Evolutionary conservation across 495 filamentous ascomycete genomes (phyloP).

Genomic region (Penicillium soppii): DNA sequence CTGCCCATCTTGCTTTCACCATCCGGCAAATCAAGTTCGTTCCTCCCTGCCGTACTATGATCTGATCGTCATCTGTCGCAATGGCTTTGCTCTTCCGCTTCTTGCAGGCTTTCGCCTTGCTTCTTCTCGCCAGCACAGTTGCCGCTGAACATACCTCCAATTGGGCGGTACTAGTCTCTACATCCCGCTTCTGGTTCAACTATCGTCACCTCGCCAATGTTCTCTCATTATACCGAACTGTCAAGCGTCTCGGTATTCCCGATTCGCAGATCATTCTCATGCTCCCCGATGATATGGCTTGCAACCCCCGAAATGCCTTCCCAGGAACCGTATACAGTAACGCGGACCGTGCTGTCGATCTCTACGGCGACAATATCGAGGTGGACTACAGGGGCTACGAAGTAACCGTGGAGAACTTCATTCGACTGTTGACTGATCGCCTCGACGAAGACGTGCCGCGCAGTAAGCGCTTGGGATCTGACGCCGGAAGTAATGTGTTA

Average conservation of each 20-base stretch:
- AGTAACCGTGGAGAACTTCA: slow-evolving; percentile 98
- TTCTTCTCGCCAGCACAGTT: slow-evolving; percentile 43
- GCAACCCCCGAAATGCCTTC: slow-evolving; percentile 97
- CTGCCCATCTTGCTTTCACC: not conserved
- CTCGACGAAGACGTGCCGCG: slow-evolving; percentile 90
- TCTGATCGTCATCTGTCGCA: slow-evolving; percentile 10
- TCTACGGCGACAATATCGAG: slow-evolving; percentile 98
- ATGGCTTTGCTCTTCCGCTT: slow-evolving; percentile 32
- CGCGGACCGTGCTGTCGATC: slow-evolving; percentile 88
- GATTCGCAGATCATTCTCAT: slow-evolving; percentile 99
- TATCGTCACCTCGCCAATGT: slow-evolving; percentile 98
- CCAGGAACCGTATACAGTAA: slow-evolving; percentile 98
- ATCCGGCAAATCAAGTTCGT: not conserved
- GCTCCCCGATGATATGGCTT: slow-evolving; percentile 99
- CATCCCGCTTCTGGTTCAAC: slow-evolving; percentile 99
- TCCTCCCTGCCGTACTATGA: slow-evolving; percentile 16
- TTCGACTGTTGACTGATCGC: slow-evolving; percentile 89
- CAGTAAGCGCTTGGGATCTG: slow-evolving; percentile 87
- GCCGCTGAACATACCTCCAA: slow-evolving; percentile 89
- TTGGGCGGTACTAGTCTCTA: slow-evolving; percentile 96
- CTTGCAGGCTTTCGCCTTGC: slow-evolving; percentile 38
- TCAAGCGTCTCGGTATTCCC: slow-evolving; percentile 95
- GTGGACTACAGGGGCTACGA: slow-evolving; percentile 98
- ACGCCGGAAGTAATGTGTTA: slow-evolving; percentile 91
- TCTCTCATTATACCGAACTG: slow-evolving; percentile 94